A percentile compares a stretch with the other conserved stretches of the same genome.
Conservation (phyloP, 495 filamentous ascomycete genomes). For the Gamarada debralockiae region DNA sequence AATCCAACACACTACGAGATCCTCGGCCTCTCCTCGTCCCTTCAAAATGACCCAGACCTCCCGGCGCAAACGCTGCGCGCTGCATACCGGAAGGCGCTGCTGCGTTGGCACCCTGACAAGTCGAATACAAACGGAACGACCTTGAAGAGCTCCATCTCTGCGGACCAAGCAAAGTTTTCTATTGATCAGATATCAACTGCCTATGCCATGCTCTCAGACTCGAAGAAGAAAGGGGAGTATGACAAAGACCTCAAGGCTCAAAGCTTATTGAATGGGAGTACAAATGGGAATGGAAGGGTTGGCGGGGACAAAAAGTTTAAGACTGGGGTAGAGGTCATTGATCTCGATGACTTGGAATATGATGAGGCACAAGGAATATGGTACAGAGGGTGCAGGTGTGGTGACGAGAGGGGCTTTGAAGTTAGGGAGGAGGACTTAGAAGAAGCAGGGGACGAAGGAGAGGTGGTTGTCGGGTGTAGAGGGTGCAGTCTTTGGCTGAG, state of each 20-base stretch:
- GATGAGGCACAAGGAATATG: slow-evolving; percentile 50
- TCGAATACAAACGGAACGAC: neutral
- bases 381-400: slow-evolving; percentile 76
- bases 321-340: slow-evolving; percentile 73
- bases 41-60: slow-evolving; percentile 10
- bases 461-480: slow-evolving; percentile 71
- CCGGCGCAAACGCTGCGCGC: slow-evolving; percentile 50
- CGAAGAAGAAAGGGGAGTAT: slow-evolving; percentile 57
- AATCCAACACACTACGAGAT: slow-evolving; percentile 47
- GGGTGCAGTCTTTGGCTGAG: slow-evolving; percentile 82
- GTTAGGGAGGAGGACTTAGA: slow-evolving; percentile 70
- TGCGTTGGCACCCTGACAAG: slow-evolving; percentile 83
- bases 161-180: slow-evolving; percentile 30
- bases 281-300: neutral
- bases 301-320: slow-evolving; percentile 39
- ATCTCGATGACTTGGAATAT: slow-evolving; percentile 71
- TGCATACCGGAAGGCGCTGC: slow-evolving; percentile 75
- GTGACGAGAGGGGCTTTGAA: slow-evolving; percentile 67
- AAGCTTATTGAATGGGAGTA: slow-evolving; percentile 19
- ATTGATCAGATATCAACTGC: slow-evolving; percentile 80
- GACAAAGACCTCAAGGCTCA: slow-evolving; percentile 53
- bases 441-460: slow-evolving; percentile 50
- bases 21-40: slow-evolving; percentile 42
- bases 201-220: slow-evolving; percentile 64
- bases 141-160: slow-evolving; percentile 2